A percentile compares a stretch with the other conserved stretches of the same genome.
phyloP scores from a whole-genome alignment of 345 rosid genomes.

The Linum lewisii region DNA sequence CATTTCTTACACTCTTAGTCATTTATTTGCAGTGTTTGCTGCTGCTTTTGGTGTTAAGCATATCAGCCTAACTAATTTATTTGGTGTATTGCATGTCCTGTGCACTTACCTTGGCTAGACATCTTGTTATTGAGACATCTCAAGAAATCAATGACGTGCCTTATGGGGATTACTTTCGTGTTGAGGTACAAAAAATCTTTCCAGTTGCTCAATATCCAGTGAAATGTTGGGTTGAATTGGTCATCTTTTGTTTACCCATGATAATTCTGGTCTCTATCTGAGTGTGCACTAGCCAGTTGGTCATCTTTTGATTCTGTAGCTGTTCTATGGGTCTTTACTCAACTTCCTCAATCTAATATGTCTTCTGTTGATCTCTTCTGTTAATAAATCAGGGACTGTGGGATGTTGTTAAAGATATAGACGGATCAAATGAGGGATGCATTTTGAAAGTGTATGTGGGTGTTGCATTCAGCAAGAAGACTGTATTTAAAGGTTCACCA shows the following conservation, averaged over 20 bases:
- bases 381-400: constrained; percentile 53
- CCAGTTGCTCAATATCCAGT: not conserved
- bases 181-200: constrained; percentile 50
- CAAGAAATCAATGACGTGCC: constrained; percentile 82
- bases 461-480: constrained; percentile 79
- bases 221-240: not conserved
- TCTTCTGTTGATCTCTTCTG: not conserved
- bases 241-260: not conserved
- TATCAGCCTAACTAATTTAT: constrained; percentile 1
- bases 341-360: not conserved
- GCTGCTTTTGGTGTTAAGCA: not conserved
- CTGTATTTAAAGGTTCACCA: constrained; percentile 80
- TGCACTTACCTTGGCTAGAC: constrained; percentile 36
- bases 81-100: constrained; percentile 9
- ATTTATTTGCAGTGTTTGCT: too few relatives aligned
- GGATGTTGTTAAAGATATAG: constrained; percentile 52
- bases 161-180: constrained; percentile 78
- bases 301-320: not conserved
- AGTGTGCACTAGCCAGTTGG: not conserved
- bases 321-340: not conserved
- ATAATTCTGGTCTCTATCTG: too few relatives aligned
- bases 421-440: constrained; percentile 51
- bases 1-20: not conserved
- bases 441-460: constrained; percentile 51
- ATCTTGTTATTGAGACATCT: constrained; percentile 72